Base-by-base conservation (phyloP, 345 rosid genomes). In the Isatis tinctoria region DNA sequence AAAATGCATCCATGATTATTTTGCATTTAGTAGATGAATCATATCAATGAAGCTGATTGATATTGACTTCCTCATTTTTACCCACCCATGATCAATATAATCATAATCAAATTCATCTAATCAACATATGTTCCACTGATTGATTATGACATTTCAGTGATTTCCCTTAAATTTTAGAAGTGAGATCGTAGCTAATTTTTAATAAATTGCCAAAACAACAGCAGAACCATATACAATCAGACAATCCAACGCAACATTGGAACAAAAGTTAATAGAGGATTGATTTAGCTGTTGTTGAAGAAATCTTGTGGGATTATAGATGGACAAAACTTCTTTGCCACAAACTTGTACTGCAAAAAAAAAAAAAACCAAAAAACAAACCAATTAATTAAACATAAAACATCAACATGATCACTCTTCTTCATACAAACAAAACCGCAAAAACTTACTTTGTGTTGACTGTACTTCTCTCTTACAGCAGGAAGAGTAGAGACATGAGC, bases 391-490 rank as follows among this genome's bases (percentile, higher is more conserved):
- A 58, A 58, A 16, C 60, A 60, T 9, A 26, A 8, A 32, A 26
- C 13, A 47, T 4, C n/a, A 14, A 11, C 20, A 58, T 43, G 35
- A 61, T 40, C 39, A 22, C 18, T 74, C 44, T 48, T n/a, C 35
- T 36, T 43, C 13, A 26, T 18, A 36, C 2, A 33, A 61, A 33
- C 18, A 8, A 14, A 28, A 8, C 0, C 10, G 2, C 24, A 66
- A 71, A 71, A 85, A 78, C 93, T 88, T 81, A 90, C 88, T 89
- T 95, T 95, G 51, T 95, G 99, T 62, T 86, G 96, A 73, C 90
- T 87, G 70, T 92, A 92, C 68, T 95, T 95, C 73, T 92, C 97
- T 69, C 92, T 85, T 20, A 95, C 83, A 60, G 99, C 97, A 6
- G 96, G 93, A 39, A 90, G 69, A 28, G 84, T 83, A n/a, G 92